Evolutionary conservation across 192 early-diverging fungal genomes (phyloP).

Genomic region (Gryganskiella cystojenkinii): DNA sequence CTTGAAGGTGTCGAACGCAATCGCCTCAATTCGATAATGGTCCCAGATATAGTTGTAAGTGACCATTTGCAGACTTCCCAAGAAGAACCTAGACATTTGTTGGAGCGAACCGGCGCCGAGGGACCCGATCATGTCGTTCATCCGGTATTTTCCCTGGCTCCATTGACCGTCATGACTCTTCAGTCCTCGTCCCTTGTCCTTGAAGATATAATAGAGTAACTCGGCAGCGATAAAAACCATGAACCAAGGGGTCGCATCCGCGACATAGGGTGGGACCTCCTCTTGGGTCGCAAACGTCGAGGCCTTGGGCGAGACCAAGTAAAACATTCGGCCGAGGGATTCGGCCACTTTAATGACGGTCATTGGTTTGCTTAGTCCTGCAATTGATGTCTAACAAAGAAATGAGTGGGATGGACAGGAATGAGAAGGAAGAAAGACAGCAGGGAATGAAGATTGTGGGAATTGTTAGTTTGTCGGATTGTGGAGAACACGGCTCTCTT

Average conservation of each 20-base stretch:
- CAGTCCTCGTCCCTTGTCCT: constrained; percentile 36
- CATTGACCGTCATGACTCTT: constrained; percentile 47
- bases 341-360: constrained; percentile 48
- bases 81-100: constrained; percentile 62
- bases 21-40: constrained; percentile 52
- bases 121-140: constrained; percentile 66
- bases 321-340: constrained; percentile 64
- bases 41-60: constrained; percentile 65
- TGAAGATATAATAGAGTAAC: constrained; percentile 43
- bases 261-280: constrained; percentile 64
- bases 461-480: constrained; percentile 4
- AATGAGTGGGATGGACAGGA: not conserved
- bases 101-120: constrained; percentile 64
- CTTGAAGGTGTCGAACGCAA: constrained; percentile 54
- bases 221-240: constrained; percentile 55
- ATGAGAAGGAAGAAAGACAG: not conserved
- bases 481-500: constrained; percentile 1
- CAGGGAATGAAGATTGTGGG: not conserved
- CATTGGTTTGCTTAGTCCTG: not conserved
- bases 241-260: constrained; percentile 64
- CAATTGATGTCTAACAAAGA: not conserved
- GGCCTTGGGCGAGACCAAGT: constrained; percentile 59
- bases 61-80: constrained; percentile 53
- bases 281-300: constrained; percentile 49
- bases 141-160: constrained; percentile 54